A percentile compares a stretch with the other conserved stretches of the same genome.
Evolutionary conservation across 2,329 filamentous ascomycete genomes (phyloP).

Genomic region (Orbilia javanica): DNA sequence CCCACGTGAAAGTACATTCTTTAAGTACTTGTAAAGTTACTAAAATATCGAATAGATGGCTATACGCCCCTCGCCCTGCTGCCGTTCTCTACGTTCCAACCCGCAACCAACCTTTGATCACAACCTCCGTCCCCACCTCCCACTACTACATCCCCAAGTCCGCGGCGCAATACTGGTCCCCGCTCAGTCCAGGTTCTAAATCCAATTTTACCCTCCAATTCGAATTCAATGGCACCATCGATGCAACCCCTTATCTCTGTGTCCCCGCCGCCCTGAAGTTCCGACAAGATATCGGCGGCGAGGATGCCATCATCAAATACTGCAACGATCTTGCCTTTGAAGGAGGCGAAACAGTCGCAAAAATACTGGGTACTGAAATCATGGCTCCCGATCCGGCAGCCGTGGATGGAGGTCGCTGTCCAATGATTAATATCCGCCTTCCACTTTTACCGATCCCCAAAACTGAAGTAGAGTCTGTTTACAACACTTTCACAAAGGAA

Average conservation of each 20-base stretch:
- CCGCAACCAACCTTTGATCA: constrained; percentile 80
- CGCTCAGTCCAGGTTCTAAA: constrained; percentile 66
- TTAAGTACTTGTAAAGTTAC: constrained; percentile 35
- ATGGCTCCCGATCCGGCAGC: constrained; percentile 65
- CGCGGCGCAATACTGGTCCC: constrained; percentile 62
- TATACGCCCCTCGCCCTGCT: constrained; percentile 82
- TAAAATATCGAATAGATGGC: constrained; percentile 72
- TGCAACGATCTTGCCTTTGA: constrained; percentile 73
- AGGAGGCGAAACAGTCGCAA: constrained; percentile 74
- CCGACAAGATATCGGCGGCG: constrained; percentile 78
- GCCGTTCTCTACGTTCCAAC: constrained; percentile 83
- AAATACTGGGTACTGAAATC: constrained; percentile 76
- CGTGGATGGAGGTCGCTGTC: constrained; percentile 31
- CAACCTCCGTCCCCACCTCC: constrained; percentile 81
- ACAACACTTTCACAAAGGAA: constrained; percentile 64
- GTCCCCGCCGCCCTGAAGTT: constrained; percentile 79
- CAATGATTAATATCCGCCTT: constrained; percentile 49
- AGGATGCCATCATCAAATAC: constrained; percentile 77
- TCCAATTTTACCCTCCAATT: constrained; percentile 74
- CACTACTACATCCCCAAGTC: constrained; percentile 76
- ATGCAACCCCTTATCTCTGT: constrained; percentile 79
- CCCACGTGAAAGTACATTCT: neutral
- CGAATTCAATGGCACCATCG: constrained; percentile 80
- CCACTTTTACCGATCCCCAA: constrained; percentile 34
- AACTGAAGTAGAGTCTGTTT: constrained; percentile 52